phyloP scores from a whole-genome alignment of 2,329 filamentous ascomycete species.

The Fusarium kyushuense region DNA sequence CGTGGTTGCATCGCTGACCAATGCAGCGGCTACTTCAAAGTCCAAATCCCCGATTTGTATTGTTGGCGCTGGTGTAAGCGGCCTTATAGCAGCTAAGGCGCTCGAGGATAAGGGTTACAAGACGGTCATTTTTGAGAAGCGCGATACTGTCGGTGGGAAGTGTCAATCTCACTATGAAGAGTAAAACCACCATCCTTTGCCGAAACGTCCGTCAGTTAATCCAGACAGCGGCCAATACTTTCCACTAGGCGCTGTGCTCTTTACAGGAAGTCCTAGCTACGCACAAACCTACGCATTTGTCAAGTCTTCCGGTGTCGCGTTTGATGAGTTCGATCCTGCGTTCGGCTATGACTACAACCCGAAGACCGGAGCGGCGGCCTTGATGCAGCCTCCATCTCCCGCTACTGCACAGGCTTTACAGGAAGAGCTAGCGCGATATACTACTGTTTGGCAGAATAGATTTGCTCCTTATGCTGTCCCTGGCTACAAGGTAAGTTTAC shows the following conservation, averaged over 20 bases:
- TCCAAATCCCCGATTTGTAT: background rate
- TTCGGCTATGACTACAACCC: background rate
- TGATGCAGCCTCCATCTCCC: background rate
- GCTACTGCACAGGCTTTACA: background rate
- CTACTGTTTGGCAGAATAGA: background rate
- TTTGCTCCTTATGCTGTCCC: background rate
- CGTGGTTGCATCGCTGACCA: background rate
- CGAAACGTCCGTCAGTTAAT: no score
- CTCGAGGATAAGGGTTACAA: background rate
- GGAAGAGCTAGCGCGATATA: background rate
- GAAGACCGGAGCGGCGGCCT: background rate
- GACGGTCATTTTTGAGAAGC: background rate
- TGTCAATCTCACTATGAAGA: constrained; percentile 4
- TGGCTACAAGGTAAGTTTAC: background rate
- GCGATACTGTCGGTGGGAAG: background rate
- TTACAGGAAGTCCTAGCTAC: background rate
- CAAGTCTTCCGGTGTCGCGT: background rate
- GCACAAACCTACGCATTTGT: background rate
- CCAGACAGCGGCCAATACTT: no score
- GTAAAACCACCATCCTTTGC: background rate
- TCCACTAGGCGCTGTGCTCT: background rate
- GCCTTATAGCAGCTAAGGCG: background rate
- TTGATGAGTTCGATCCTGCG: background rate
- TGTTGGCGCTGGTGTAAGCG: background rate
- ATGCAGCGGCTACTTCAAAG: background rate